Percentiles rank a stretch among this genome's conserved stretches.
Conservation (phyloP, 345 rosid genomes). For the Lenwebbia sp. region DNA sequence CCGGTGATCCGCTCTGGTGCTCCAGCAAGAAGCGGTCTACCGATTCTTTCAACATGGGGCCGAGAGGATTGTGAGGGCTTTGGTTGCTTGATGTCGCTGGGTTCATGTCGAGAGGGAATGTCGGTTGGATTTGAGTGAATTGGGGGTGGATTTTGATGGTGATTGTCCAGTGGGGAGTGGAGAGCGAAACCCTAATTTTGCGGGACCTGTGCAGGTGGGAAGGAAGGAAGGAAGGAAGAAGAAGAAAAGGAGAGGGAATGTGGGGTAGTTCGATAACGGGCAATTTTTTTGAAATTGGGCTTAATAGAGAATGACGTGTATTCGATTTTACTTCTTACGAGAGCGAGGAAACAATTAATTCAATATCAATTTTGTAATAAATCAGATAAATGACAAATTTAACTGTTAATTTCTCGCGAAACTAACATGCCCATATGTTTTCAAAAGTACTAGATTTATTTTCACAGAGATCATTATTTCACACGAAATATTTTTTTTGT, state of each 20-base stretch:
- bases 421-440: background rate
- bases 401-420: background rate
- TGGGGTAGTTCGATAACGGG: slow-evolving; percentile 17
- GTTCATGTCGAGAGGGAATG: background rate
- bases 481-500: background rate
- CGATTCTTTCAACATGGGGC: slow-evolving; percentile 51
- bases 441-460: background rate
- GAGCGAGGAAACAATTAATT: background rate
- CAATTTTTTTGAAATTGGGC: slow-evolving; percentile 24
- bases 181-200: slow-evolving; percentile 14
- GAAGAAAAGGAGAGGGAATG: slow-evolving; percentile 22
- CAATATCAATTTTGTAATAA: background rate
- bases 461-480: background rate
- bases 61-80: slow-evolving; percentile 8
- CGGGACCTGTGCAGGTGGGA: background rate
- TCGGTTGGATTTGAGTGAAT: slow-evolving; percentile 19
- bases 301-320: background rate
- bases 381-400: too few relatives aligned
- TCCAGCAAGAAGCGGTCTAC: slow-evolving; percentile 40
- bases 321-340: background rate
- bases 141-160: background rate
- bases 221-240: background rate
- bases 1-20: slow-evolving; percentile 27
- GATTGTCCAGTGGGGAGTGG: slow-evolving; percentile 2
- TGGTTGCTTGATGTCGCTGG: background rate